Base-by-base conservation (phyloP, 2,329 filamentous ascomycete genomes). In the Meredithiella fracta region DNA sequence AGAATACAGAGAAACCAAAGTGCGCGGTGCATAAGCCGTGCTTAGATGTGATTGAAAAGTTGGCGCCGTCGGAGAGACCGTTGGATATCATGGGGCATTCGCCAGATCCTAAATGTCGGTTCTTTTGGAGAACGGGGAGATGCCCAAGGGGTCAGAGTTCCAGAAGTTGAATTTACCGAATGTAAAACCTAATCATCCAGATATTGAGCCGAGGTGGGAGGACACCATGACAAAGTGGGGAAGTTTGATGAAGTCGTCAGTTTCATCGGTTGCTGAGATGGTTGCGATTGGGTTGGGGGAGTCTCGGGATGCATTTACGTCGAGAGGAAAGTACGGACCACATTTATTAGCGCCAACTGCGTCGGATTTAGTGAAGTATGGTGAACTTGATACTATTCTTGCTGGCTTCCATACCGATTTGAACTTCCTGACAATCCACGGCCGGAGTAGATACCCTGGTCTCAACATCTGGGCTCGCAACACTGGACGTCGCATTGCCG, bases 391-490 rank as follows among this genome's bases (percentile, higher is more conserved):
- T 67, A 80, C 76, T 52, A 80, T 81, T 62, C 72, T 81, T 15
- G 78, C 78, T 15, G 78, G 78, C 40, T 81, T 81, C 69, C 78
- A 81, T 65, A 80, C 78, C 0, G 78, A 81, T 62, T 75, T 81
- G 58, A 81, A 81, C 70, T 81, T 80, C 64, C 70, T 81, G 54
- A 81, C 78, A 60, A 81, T 81, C 66, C 78, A 81, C 68, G 78
- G 78, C 57, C 78, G 78, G 61, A 79, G 75, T 29, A 75, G 78
- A 58, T 81, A 79, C 61, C 78, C 78, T 0, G 78, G 78, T 1
- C 70, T 81, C 61, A 73, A 81, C 68, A 75, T 81, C 62, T 81
- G 78, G 78, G 78, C 77, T 22, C 76, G 78, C 61, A 81, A 81
- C 71, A 80, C 77, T 1, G 78, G 78, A 47, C 70, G 69, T 59